Evolutionary conservation across 2,329 filamentous ascomycete species (phyloP), one percentile per base, ranked within the genome.

Genomic region (Aspergillaceae sp.): DNA sequence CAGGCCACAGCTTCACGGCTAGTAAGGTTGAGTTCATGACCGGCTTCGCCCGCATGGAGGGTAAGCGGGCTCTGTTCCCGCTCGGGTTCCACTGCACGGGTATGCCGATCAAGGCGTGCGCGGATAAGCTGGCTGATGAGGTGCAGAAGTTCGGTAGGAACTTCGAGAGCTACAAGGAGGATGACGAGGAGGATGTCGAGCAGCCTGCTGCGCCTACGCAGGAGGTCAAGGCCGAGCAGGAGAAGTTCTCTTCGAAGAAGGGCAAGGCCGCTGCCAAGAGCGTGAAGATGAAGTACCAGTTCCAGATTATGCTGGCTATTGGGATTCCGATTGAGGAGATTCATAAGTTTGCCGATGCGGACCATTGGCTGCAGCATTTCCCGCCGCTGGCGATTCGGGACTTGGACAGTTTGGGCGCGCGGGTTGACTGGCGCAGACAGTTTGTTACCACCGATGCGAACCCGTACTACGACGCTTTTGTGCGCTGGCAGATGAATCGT

Each of bases 391-490:
- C 83, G 65, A 63, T 68, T 35, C 80, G 84, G 49, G 88, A 98
- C 65, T 75, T 96, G 56, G 86, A 82, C 57, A 84, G 84, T 64
- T 81, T 97, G 52, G 91, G 91, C 49, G 84, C 84, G 43, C 78
- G 90, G 57, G 86, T 97, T 59, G 92, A 97, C 66, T 98, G 91
- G 91, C 79, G 91, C 61, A 78, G 92, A 65, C 84, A 86, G 34
- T 87, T 98, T 54, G 85, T 97, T 53, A 98, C 92, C 5, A 98
- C 92, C 2, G 89, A 96, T 58, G 89, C 88, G 33, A 98, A 98
- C 69, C 89, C 88, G 4, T 97, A 92, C 73, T 98, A 94, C 65
- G 91, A 98, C 64, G 80, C 87, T 4, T 98, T 98, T 61, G 84
- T 97, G 36, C 76, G 87, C 60, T 98, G 92, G 92, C 92, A 97